Base-by-base conservation (phyloP, 1,284 basidiomycete genomes). In the Farysia itapuensis region DNA sequence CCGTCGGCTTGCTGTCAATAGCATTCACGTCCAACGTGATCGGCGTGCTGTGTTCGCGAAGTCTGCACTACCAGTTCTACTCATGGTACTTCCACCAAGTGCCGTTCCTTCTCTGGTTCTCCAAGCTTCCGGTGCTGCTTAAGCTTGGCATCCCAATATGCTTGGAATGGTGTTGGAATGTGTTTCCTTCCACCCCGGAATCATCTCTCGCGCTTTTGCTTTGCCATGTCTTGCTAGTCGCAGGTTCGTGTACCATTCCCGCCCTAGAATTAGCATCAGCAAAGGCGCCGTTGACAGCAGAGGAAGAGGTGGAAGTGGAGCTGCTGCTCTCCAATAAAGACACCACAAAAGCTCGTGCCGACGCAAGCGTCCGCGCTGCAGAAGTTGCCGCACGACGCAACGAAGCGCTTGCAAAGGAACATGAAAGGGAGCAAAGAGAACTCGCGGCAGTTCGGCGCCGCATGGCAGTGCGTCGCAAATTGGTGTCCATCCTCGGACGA, bases 41-140 rank as follows among this genome's bases (percentile, higher is more conserved):
- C 52, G 94, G 94, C 18, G 87, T 98, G 24, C 66, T 89, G 4
- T 96, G 89, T 75, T 89, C 95, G 13, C 84, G 95, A n/a, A 95
- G 92, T 13, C 79, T 99, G 42, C 94, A 99, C 77, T 98, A 97
- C 77, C 94, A 99, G 70, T 99, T 99, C 78, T 96, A 96, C 77
- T 86, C 88, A 4, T 98, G 94, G 95, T 97, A 97, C 77, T 90
- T 88, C 11, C 87, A 91, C 58, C 90, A 94, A 66, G 77, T 95
- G n/a, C 90, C 92, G 0, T 85, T 94, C 67, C 79, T 98, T 20
- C 79, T 84, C 5, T 92, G 85, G 84, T 83, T 84, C 19, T 38
- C 54, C 5, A 43, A 45, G 35, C 41, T 64, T 8, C 64, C 54
- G 13, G 5, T 43, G 12, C n/a, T 53, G 14, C 6, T 60, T 12